phyloP scores from a whole-genome alignment of 352 stramenopile species.

The Phytophthora sojae region DNA sequence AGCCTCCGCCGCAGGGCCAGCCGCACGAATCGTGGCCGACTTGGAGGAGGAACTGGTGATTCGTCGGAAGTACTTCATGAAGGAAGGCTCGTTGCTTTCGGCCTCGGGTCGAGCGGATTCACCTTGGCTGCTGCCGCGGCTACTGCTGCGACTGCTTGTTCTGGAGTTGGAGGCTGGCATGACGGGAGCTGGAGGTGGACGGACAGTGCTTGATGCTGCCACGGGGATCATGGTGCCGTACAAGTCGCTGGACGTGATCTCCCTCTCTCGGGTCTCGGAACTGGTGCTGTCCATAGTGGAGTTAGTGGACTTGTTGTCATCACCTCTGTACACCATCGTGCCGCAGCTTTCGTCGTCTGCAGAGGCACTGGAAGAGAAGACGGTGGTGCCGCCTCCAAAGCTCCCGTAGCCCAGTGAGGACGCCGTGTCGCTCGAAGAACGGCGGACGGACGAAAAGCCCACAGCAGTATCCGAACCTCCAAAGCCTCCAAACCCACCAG shows the following conservation, averaged over 20 bases:
- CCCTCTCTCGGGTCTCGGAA: conserved; percentile 23
- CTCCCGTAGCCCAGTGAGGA: conserved; percentile 1
- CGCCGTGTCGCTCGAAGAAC: conserved; percentile 5
- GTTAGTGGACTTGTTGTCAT: conserved; percentile 23
- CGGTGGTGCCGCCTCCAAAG: conserved; percentile 29
- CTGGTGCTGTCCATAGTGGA: conserved; percentile 20
- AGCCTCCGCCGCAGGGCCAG: conserved; percentile 31
- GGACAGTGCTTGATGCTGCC: conserved; percentile 13
- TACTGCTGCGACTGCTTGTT: conserved; percentile 31
- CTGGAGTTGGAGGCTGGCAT: conserved; percentile 22
- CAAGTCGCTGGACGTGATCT: conserved; percentile 60
- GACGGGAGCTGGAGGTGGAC: conserved; percentile 33
- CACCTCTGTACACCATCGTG: conserved; percentile 63
- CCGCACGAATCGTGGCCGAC: conserved; percentile 32
- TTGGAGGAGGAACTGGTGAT: conserved; percentile 34
- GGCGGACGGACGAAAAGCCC: conserved; percentile 38
- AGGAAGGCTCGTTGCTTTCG: conserved; percentile 62
- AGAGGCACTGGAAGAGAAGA: conserved; percentile 24
- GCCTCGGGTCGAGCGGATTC: conserved; percentile 21
- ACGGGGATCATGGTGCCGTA: conserved; percentile 69
- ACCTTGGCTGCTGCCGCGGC: conserved; percentile 18
- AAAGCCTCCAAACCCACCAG: conserved; percentile 22
- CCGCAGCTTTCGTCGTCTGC: conserved; percentile 32
- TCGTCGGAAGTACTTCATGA: conserved; percentile 87
- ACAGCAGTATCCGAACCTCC: conserved; percentile 39